phyloP scores from a whole-genome alignment of 1,139 yeast species.

The Yamadazyma buinensis region DNA sequence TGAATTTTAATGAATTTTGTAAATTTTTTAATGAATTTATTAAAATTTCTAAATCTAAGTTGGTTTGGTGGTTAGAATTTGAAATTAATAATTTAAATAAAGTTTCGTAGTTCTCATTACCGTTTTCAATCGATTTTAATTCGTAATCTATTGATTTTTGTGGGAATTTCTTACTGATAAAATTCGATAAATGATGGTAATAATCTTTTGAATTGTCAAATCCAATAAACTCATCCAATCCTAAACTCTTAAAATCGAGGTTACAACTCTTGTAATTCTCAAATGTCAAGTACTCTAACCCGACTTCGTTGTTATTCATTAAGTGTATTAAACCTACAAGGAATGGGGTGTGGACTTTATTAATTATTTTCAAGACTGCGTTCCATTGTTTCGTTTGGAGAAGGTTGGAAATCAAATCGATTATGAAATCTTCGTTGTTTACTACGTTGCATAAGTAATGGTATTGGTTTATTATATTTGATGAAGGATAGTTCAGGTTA shows the following conservation, averaged over 20 bases:
- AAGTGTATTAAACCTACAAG: slow-evolving; percentile 29
- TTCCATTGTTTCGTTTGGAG: background rate
- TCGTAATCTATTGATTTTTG: slow-evolving; percentile 30
- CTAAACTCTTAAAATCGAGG: slow-evolving; percentile 1
- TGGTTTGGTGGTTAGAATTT: slow-evolving; percentile 11
- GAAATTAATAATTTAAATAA: slow-evolving; percentile 29
- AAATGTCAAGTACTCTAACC: background rate
- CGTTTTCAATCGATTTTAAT: slow-evolving; percentile 25
- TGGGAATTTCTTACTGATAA: slow-evolving; percentile 20
- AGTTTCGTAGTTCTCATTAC: slow-evolving; percentile 20
- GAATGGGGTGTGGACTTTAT: slow-evolving; percentile 22
- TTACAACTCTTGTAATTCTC: background rate
- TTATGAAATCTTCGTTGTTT: slow-evolving; percentile 17
- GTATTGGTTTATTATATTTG: slow-evolving; percentile 15
- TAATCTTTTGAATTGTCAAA: slow-evolving; percentile 22
- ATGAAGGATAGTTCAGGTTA: slow-evolving; percentile 4
- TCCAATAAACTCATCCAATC: background rate
- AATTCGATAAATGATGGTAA: slow-evolving; percentile 32
- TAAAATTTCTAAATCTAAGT: slow-evolving; percentile 19
- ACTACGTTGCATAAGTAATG: slow-evolving; percentile 11
- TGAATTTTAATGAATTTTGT: slow-evolving; percentile 11
- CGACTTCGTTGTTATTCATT: slow-evolving; percentile 3
- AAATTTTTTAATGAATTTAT: slow-evolving; percentile 25
- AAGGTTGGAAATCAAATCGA: background rate
- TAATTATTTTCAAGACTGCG: slow-evolving; percentile 18